These are phyloP conservation scores for Amylocarpus encephaloides DNA, from an alignment of 2,329 filamentous ascomycete species.

Conservation along the genomic window DNA sequence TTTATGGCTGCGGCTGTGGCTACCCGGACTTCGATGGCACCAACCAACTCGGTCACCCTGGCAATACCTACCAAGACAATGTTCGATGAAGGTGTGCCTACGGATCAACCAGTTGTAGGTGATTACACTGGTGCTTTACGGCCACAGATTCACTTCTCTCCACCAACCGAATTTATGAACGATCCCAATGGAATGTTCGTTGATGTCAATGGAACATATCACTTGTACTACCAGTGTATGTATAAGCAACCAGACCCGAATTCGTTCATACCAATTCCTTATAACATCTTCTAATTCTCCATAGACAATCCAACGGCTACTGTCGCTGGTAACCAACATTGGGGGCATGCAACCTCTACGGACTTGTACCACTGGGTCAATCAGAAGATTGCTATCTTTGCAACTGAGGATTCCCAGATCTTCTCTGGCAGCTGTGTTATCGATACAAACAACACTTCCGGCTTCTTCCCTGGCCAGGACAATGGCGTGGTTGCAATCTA, in stretches of 20 bases:
- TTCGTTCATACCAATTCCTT: background rate
- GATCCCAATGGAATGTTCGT: constrained; percentile 60
- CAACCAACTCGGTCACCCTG: constrained; percentile 13
- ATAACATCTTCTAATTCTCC: background rate
- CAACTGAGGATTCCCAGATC: constrained; percentile 38
- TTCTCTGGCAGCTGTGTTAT: constrained; percentile 52
- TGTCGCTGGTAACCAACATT: constrained; percentile 54
- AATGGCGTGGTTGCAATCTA: constrained; percentile 59
- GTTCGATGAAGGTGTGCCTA: constrained; percentile 21
- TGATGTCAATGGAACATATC: constrained; percentile 51
- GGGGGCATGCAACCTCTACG: constrained; percentile 58
- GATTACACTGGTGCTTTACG: constrained; percentile 23
- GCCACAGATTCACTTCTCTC: constrained; percentile 51
- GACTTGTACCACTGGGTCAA: constrained; percentile 61
- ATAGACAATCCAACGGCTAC: constrained; percentile 43
- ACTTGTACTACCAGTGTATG: constrained; percentile 58
- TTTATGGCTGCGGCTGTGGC: constrained; percentile 14
- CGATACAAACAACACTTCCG: constrained; percentile 58
- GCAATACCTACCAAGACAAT: constrained; percentile 10
- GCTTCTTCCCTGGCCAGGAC: constrained; percentile 55
- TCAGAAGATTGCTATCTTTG: constrained; percentile 55
- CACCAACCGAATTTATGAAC: constrained; percentile 49
- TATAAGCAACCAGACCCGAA: constrained; percentile 1
- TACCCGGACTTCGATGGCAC: constrained; percentile 5
- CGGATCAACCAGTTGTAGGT: constrained; percentile 19